Percentiles rank a stretch among this genome's conserved stretches.
Evolutionary conservation across 2,329 filamentous ascomycete species (phyloP).

Genomic region (Neopestalotiopsis rosae): DNA sequence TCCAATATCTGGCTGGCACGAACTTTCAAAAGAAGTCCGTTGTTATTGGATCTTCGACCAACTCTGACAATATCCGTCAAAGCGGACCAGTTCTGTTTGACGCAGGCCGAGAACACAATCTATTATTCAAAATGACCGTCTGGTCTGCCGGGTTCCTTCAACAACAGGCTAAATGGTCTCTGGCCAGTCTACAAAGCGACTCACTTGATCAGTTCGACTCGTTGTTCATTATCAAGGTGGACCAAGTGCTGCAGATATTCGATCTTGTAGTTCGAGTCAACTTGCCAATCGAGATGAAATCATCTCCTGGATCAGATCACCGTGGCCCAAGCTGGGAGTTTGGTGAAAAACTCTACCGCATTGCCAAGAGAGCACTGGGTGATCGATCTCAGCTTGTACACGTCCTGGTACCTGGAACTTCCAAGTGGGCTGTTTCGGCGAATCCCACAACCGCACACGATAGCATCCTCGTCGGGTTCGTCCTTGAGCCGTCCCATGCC

Average conservation of each 20-base stretch:
- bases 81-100: constrained; percentile 78
- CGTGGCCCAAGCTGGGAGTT: constrained; percentile 51
- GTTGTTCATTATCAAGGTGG: constrained; percentile 74
- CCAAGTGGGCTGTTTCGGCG: constrained; percentile 54
- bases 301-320: constrained; percentile 41
- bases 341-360: constrained; percentile 64
- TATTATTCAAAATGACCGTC: constrained; percentile 87
- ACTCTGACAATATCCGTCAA: constrained; percentile 48
- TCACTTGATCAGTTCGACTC: constrained; percentile 81
- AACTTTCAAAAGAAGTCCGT: constrained; percentile 74
- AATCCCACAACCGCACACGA: constrained; percentile 38
- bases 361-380: constrained; percentile 74
- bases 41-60: constrained; percentile 51
- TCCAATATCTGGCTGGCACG: constrained; percentile 83
- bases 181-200: constrained; percentile 76
- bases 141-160: constrained; percentile 81
- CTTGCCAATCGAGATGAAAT: constrained; percentile 24
- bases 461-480: constrained; percentile 67
- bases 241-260: constrained; percentile 60
- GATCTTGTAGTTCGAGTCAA: constrained; percentile 51
- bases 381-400: constrained; percentile 75
- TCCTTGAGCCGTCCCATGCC: constrained; percentile 75
- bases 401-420: constrained; percentile 48
- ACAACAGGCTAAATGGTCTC: constrained; percentile 75
- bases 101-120: constrained; percentile 73